Evolutionary conservation across 83 land plant species (phyloP).

Genomic region (Picea abies): DNA sequence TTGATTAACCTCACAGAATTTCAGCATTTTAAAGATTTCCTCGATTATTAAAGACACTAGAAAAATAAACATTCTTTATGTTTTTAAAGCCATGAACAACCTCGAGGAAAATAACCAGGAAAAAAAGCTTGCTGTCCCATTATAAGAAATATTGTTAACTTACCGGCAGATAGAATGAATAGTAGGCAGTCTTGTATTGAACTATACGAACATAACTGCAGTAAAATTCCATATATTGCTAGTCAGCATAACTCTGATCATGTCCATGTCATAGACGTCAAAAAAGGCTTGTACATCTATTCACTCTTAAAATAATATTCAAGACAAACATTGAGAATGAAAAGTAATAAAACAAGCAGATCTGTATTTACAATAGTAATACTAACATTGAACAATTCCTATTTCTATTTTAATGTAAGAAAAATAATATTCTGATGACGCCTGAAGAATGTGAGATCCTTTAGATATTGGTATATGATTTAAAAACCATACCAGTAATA

Average conservation of each 20-base stretch:
- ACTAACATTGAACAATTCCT: background rate
- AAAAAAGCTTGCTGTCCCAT: background rate
- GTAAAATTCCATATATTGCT: slow-evolving; percentile 9
- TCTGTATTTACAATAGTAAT: background rate
- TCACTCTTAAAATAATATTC: background rate
- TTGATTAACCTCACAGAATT: background rate
- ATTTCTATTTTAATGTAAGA: background rate
- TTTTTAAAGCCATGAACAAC: background rate
- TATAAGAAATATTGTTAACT: slow-evolving; percentile 24
- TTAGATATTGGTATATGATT: too few species aligned
- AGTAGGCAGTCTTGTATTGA: slow-evolving; percentile 96
- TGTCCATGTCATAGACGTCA: background rate
- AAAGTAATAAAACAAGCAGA: background rate
- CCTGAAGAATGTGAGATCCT: background rate
- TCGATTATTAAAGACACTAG: background rate
- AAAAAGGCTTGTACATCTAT: background rate
- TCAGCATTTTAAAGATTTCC: background rate
- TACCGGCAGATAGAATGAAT: slow-evolving; percentile 98
- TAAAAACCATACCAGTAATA: too few species aligned
- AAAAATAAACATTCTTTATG: background rate
- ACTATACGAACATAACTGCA: slow-evolving; percentile 92
- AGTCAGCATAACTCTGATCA: slow-evolving; percentile 3
- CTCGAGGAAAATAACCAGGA: background rate
- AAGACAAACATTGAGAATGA: background rate
- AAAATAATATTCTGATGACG: background rate